These are phyloP conservation scores for Xylariaceae sp. DNA, from an alignment of 2,329 filamentous ascomycete genomes.

Conservation along the genomic window DNA sequence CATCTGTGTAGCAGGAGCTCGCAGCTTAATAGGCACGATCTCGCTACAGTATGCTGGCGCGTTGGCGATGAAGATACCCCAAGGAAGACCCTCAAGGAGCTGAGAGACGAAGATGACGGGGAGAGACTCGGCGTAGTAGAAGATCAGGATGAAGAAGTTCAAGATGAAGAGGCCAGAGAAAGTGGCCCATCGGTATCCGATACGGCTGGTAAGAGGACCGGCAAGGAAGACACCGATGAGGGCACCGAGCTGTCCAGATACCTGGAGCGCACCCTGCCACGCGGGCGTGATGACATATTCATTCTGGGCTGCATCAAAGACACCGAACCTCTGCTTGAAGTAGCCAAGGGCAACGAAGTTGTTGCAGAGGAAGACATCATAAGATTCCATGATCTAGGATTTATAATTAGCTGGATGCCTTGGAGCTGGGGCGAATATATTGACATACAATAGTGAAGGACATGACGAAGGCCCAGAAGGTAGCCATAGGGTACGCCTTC, in stretches of 20 bases:
- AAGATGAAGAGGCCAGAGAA: slow-evolving; percentile 52
- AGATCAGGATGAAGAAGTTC: slow-evolving; percentile 55
- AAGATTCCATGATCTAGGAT: slow-evolving; percentile 61
- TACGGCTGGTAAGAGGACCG: slow-evolving; percentile 54
- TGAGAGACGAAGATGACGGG: slow-evolving; percentile 49
- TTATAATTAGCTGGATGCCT: slow-evolving; percentile 5
- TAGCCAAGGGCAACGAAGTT: slow-evolving; percentile 51
- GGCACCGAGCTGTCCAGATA: slow-evolving; percentile 54
- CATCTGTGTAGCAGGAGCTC: slow-evolving; percentile 58
- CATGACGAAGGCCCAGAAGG: slow-evolving; percentile 38
- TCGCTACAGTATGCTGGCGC: slow-evolving; percentile 57
- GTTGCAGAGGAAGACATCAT: slow-evolving; percentile 58
- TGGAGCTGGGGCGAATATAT: slow-evolving; percentile 8
- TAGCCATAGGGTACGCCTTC: slow-evolving; percentile 33
- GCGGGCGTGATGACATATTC: slow-evolving; percentile 42
- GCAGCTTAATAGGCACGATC: slow-evolving; percentile 55
- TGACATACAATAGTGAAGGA: slow-evolving; percentile 40
- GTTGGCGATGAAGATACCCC: slow-evolving; percentile 65
- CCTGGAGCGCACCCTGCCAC: slow-evolving; percentile 57
- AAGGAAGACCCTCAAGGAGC: slow-evolving; percentile 58
- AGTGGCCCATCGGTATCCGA: slow-evolving; percentile 59
- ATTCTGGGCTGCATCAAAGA: slow-evolving; percentile 26
- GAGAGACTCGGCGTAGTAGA: slow-evolving; percentile 43
- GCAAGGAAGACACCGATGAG: slow-evolving; percentile 57
- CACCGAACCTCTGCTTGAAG: slow-evolving; percentile 47